Base-by-base conservation (phyloP, 225 moss, liverwort and hornwort species). In the Pleurozium schreberi region DNA sequence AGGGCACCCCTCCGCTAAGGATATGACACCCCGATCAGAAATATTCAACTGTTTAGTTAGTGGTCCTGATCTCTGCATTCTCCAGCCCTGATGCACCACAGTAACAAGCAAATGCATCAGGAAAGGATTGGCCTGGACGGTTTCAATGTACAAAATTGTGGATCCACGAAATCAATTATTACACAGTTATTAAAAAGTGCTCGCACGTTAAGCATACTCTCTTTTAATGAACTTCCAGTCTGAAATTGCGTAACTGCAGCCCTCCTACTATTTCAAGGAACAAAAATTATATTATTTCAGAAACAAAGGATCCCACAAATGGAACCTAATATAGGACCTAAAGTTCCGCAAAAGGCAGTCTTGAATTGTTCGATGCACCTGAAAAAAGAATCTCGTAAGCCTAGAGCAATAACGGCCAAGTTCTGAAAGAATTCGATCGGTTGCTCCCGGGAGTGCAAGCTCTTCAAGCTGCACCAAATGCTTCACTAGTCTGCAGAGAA, bases 381-480 rank as follows among this genome's bases (percentile, higher is more conserved):
- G 94, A 88, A 99, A 95, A 76, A 93, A 93, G 58, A 99, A 90
- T 71, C 92, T 96, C 87, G 70, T 87, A 83, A 99, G 94, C 69
- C 91, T 94, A n/a, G 96, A 85, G 91, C 98, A 97, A 90, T 65
- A 86, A 65, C 87, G 92, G 43, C 97, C 96, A 85, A 97, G 82
- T 85, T 93, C 92, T 59, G 87, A 88, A 79, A 97, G 93, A 89
- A 97, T 90, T 83, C 91, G 92, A 93, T 99, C 96, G 67, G 93
- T 96, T 77, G 95, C 96, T 84, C 89, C 93, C 83, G 98, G 98
- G 59, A 99, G 94, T 58, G 98, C 97, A 75, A 99, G 92, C 75
- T 92, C 92, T 92, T 96, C 96, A 84, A 99, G 92, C 85, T 95
- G 93, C 91, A 94, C 94, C 89, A 97, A 89, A 82, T 87, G 92